Evolutionary conservation across 2,329 filamentous ascomycete species (phyloP).

Genomic region (Xylariaceae sp.): DNA sequence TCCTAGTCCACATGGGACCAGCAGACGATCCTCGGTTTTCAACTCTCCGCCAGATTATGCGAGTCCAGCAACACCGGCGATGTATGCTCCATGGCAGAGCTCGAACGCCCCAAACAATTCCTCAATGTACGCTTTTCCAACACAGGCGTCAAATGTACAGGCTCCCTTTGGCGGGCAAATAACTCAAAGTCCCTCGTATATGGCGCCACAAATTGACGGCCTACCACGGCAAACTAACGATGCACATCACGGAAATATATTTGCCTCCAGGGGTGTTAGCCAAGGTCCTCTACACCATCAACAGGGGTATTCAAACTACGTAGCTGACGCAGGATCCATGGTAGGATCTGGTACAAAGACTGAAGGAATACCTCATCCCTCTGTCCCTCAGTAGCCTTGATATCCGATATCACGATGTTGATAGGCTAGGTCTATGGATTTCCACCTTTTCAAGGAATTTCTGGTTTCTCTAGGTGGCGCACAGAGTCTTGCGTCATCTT

Average conservation of each 20-base stretch:
- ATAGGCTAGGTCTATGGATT: too few relatives aligned
- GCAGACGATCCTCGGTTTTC: constrained; percentile 54
- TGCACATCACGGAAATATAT: constrained; percentile 35
- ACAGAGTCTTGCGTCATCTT: too few relatives aligned
- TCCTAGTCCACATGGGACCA: constrained; percentile 50
- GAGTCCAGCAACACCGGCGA: constrained; percentile 43
- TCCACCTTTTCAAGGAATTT: too few relatives aligned
- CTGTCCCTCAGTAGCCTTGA: background rate
- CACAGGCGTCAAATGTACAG: constrained; percentile 44
- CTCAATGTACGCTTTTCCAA: constrained; percentile 53
- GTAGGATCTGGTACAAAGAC: constrained; percentile 19
- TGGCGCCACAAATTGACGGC: constrained; percentile 36
- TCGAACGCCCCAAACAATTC: constrained; percentile 50
- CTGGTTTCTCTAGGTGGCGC: too few relatives aligned
- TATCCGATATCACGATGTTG: too few relatives aligned
- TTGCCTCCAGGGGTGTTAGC: constrained; percentile 32
- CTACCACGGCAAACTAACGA: constrained; percentile 38
- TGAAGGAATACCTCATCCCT: constrained; percentile 12
- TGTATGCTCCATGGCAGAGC: constrained; percentile 55
- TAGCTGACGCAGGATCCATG: constrained; percentile 24
- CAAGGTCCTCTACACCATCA: constrained; percentile 24
- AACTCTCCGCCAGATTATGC: constrained; percentile 52
- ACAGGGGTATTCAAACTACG: constrained; percentile 26
- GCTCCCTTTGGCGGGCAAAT: constrained; percentile 39
- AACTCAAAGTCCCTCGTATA: constrained; percentile 7